These are phyloP conservation scores for Adansonia digitata DNA, from an alignment of 345 rosid species.

Conservation along the genomic window DNA sequence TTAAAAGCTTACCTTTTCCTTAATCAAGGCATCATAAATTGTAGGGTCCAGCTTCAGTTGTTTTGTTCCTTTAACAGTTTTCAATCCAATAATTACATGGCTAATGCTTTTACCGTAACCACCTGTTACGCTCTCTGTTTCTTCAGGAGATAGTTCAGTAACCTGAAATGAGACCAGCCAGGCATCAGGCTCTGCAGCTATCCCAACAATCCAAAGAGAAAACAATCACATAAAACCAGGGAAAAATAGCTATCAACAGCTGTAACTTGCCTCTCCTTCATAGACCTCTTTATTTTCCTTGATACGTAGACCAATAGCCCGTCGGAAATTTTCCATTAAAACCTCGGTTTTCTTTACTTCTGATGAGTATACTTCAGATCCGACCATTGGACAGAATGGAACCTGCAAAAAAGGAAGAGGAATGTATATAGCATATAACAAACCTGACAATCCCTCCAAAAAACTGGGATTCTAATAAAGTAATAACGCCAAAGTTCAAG, in stretches of 20 bases:
- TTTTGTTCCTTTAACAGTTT: slow-evolving; percentile 98
- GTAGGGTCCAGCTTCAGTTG: slow-evolving; percentile 96
- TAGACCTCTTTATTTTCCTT: slow-evolving; percentile 98
- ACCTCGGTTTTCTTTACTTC: slow-evolving; percentile 99
- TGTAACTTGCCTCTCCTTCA: slow-evolving; percentile 84
- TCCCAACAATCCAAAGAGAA: neutral
- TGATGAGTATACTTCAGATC: slow-evolving; percentile 97
- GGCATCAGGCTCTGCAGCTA: slow-evolving; percentile 15
- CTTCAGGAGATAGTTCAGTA: slow-evolving; percentile 94
- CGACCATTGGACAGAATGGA: slow-evolving; percentile 99
- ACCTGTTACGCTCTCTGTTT: slow-evolving; percentile 85
- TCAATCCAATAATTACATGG: slow-evolving; percentile 86
- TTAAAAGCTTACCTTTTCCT: slow-evolving; percentile 68
- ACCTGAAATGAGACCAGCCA: slow-evolving; percentile 45
- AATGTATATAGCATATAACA: neutral
- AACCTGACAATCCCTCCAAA: neutral
- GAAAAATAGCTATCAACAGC: neutral
- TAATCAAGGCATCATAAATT: slow-evolving; percentile 94
- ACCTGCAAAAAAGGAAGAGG: slow-evolving; percentile 47
- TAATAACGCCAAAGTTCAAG: neutral
- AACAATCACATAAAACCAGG: slow-evolving; percentile 9
- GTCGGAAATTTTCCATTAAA: slow-evolving; percentile 92
- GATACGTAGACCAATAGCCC: slow-evolving; percentile 89
- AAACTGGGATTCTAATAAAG: neutral
- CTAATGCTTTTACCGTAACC: slow-evolving; percentile 99